phyloP scores from a whole-genome alignment of 2,329 filamentous ascomycete species.

The Pestalotiopsis sp. region DNA sequence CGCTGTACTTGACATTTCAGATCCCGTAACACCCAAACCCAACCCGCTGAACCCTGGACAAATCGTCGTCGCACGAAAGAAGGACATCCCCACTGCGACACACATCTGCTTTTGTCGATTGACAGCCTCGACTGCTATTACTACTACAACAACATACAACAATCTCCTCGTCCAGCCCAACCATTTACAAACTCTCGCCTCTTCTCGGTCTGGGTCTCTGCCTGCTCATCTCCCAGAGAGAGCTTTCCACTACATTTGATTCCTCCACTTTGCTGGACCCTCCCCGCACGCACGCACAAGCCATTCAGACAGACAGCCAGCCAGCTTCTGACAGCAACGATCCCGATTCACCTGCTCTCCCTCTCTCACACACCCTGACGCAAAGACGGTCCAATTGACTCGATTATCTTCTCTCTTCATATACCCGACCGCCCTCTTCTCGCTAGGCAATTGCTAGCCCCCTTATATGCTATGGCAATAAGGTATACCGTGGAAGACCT shows the following conservation, averaged over 20 bases:
- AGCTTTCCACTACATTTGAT: neutral
- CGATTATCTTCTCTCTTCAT: neutral
- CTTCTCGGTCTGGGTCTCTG: neutral
- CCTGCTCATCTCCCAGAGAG: conserved; percentile 1
- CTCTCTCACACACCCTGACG: neutral
- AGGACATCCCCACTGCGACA: conserved; percentile 10
- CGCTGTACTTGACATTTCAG: neutral
- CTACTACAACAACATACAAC: neutral
- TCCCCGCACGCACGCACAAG: conserved; percentile 1
- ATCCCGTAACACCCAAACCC: neutral
- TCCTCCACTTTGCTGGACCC: neutral
- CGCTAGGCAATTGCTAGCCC: neutral
- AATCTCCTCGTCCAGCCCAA: neutral
- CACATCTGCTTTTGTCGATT: neutral
- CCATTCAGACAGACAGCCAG: neutral
- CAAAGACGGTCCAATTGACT: neutral
- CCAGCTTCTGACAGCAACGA: neutral
- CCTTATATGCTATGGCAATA: conserved; percentile 50
- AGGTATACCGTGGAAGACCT: conserved; percentile 80
- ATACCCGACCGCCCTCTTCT: neutral
- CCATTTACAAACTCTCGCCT: neutral
- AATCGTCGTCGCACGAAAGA: neutral
- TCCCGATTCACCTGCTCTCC: neutral
- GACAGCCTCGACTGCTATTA: conserved; percentile 1
- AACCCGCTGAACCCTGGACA: neutral